A percentile compares a stretch with the other conserved stretches of the same genome.
phyloP scores from a whole-genome alignment of 176 grass and related monocot species.

The Phragmites australis region DNA sequence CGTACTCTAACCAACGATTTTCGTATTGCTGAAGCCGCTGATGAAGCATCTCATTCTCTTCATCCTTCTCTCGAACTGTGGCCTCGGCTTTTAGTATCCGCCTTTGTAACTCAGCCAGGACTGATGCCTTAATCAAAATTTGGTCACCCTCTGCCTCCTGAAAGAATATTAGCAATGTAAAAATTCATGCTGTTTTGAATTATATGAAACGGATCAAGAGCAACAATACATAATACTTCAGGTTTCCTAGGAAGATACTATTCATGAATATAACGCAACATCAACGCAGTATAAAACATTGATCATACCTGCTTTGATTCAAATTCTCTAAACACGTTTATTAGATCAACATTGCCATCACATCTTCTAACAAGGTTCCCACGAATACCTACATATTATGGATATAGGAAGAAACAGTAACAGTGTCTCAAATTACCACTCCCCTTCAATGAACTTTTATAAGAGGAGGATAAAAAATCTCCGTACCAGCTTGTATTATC shows the following conservation, averaged over 20 bases:
- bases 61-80: constrained; percentile 73
- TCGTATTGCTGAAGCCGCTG: constrained; percentile 87
- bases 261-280: not conserved
- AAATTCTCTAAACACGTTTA: constrained; percentile 60
- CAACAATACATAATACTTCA: constrained; percentile 8
- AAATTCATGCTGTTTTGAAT: not conserved
- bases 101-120: constrained; percentile 83
- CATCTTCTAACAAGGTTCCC: constrained; percentile 82
- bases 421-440: constrained; percentile 6
- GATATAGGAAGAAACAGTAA: constrained; percentile 22
- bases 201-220: not conserved
- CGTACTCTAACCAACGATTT: constrained; percentile 82
- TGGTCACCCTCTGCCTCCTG: constrained; percentile 76
- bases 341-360: constrained; percentile 64
- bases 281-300: not conserved
- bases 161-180: constrained; percentile 32
- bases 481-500: constrained; percentile 83
- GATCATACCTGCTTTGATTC: constrained; percentile 66
- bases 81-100: constrained; percentile 72
- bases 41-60: constrained; percentile 88
- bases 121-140: constrained; percentile 76
- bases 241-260: not conserved
- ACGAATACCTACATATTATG: constrained; percentile 62
- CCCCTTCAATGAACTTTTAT: constrained; percentile 14
- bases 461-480: constrained; percentile 9